Conservation (phyloP, 2,329 filamentous ascomycete genomes). For the Trichoderma sp. region DNA sequence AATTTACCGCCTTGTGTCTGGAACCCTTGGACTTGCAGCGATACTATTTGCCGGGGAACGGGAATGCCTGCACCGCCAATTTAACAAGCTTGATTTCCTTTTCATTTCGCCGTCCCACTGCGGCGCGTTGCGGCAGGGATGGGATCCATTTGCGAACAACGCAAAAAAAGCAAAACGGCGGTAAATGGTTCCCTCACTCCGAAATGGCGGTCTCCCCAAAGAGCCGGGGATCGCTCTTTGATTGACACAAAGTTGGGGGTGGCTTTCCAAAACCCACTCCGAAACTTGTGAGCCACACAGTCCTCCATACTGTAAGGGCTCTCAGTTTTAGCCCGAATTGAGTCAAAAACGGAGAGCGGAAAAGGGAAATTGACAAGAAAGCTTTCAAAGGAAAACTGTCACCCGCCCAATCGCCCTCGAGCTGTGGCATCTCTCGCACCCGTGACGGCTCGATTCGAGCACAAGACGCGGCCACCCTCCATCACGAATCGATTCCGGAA, state of each 20-base stretch:
- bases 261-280: neutral
- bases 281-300: constrained; percentile 12
- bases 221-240: neutral
- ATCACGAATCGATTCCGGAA: neutral
- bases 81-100: neutral
- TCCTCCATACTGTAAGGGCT: neutral
- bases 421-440: neutral
- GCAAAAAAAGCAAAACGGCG: constrained; percentile 1
- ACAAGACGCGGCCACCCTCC: constrained; percentile 12
- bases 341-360: neutral
- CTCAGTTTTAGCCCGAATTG: neutral
- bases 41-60: neutral
- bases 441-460: neutral
- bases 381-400: neutral
- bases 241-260: constrained; percentile 4
- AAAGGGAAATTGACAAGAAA: neutral
- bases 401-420: constrained; percentile 9
- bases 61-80: constrained; percentile 17
- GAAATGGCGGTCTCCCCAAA: neutral
- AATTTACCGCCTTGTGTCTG: neutral
- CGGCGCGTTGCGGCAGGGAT: neutral
- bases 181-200: neutral
- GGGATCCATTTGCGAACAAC: too few species aligned
- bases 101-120: neutral
- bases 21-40: neutral